Evolutionary conservation across 2,329 filamentous ascomycete species (phyloP).

Genomic region (Penicillium frequentans): DNA sequence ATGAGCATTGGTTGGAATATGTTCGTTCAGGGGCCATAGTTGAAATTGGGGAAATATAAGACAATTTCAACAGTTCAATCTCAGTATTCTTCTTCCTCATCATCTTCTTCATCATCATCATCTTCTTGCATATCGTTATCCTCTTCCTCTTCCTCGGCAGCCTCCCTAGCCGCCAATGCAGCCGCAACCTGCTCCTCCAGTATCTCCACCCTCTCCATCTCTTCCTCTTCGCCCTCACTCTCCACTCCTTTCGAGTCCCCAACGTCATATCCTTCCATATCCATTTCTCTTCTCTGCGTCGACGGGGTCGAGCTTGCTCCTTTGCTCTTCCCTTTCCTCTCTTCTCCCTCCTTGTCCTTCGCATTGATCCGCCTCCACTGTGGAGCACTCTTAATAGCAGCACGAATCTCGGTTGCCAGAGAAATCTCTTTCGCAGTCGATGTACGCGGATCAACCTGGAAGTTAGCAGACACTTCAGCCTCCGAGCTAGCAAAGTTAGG

Average conservation of each 20-base stretch:
- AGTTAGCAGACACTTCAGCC: slow-evolving; percentile 18
- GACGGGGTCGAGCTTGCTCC: slow-evolving; percentile 6
- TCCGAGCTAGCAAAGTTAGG: slow-evolving; percentile 34
- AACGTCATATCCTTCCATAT: slow-evolving; percentile 10
- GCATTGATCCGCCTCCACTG: slow-evolving; percentile 23
- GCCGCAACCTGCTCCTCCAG: slow-evolving; percentile 29
- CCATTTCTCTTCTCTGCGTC: slow-evolving; percentile 21
- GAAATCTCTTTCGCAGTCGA: slow-evolving; percentile 25
- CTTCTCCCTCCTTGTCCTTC: slow-evolving; percentile 9
- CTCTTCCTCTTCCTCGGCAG: slow-evolving; percentile 21
- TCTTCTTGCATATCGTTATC: background rate
- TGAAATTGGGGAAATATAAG: background rate
- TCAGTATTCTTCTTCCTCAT: background rate
- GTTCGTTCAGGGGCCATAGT: too few species aligned
- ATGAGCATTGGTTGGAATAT: too few species aligned
- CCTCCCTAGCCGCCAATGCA: slow-evolving; percentile 24
- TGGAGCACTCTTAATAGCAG: slow-evolving; percentile 33
- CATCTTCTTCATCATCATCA: background rate
- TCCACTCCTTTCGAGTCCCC: slow-evolving; percentile 12
- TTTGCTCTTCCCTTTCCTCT: slow-evolving; percentile 3
- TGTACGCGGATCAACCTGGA: slow-evolving; percentile 25
- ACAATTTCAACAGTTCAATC: background rate
- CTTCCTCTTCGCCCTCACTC: slow-evolving; percentile 31
- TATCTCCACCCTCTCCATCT: slow-evolving; percentile 32
- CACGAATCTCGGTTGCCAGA: slow-evolving; percentile 38